Conservation (phyloP, 768 basidiomycete genomes). For the Coprinellus aureogranulatus region DNA sequence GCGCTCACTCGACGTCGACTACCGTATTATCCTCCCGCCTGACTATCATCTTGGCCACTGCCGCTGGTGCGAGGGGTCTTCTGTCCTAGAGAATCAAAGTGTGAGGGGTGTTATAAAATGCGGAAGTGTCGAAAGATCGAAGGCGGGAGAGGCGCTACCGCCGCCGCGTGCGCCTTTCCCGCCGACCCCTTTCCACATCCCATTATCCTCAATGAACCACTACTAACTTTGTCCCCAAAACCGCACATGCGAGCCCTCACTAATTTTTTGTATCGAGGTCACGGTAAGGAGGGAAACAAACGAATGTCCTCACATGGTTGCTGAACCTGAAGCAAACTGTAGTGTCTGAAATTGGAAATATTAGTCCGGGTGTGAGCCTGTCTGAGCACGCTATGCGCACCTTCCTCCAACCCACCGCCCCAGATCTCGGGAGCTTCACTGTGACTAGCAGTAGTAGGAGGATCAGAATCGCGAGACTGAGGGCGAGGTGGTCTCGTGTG, state of each 20-base stretch:
- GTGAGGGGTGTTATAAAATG: no score
- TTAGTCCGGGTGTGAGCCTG: no score
- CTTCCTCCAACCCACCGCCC: slow-evolving; percentile 70
- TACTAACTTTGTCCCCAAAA: slow-evolving; percentile 86
- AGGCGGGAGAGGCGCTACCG: no score
- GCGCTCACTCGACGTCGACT: slow-evolving; percentile 73
- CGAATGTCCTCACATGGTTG: no score
- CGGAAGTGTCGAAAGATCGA: no score
- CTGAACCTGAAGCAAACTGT: slow-evolving; percentile 82
- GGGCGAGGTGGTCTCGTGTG: slow-evolving; percentile 44
- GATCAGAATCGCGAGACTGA: slow-evolving; percentile 26
- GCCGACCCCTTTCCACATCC: no score
- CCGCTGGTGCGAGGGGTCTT: slow-evolving; percentile 87
- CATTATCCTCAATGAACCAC: no score
- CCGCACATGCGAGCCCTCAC: slow-evolving; percentile 96
- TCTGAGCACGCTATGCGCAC: slow-evolving; percentile 42
- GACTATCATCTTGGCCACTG: slow-evolving; percentile 81
- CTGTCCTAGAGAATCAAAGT: slow-evolving; percentile 63
- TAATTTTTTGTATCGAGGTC: no score
- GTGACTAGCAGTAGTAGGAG: slow-evolving; percentile 31
- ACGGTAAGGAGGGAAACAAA: no score
- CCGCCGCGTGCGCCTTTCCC: no score
- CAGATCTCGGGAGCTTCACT: slow-evolving; percentile 60
- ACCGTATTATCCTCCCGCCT: slow-evolving; percentile 61
- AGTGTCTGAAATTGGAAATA: slow-evolving; percentile 49